phyloP scores from a whole-genome alignment of 495 filamentous ascomycete species.

The Glonium stellatum region DNA sequence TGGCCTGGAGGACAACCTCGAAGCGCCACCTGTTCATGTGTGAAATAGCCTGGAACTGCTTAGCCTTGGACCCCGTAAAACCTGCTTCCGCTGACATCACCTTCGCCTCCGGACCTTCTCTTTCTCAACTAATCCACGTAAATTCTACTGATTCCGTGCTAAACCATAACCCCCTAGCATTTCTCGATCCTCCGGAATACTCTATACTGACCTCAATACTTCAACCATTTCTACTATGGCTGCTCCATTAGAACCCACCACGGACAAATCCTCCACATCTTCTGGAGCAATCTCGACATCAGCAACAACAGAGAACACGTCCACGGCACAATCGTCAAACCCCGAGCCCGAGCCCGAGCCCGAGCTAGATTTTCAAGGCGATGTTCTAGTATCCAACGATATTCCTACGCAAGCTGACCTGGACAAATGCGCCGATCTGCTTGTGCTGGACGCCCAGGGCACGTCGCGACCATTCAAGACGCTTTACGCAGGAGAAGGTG shows the following conservation, averaged over 20 bases:
- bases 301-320: not conserved
- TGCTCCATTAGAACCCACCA: not conserved
- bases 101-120: not conserved
- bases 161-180: not conserved
- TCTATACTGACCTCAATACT: not conserved
- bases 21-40: not conserved
- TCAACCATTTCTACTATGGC: not conserved
- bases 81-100: not conserved
- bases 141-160: not conserved
- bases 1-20: too few species aligned
- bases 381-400: slow-evolving; percentile 25
- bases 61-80: not conserved
- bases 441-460: slow-evolving; percentile 58
- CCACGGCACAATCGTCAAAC: not conserved
- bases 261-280: not conserved
- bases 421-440: slow-evolving; percentile 38
- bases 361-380: slow-evolving; percentile 23
- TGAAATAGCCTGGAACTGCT: not conserved
- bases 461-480: slow-evolving; percentile 58
- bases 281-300: not conserved
- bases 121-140: not conserved
- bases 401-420: slow-evolving; percentile 20
- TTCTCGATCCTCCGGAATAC: too few species aligned
- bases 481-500: slow-evolving; percentile 49
- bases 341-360: not conserved